Percentiles rank a stretch among this genome's conserved stretches.
Conservation (phyloP, 805 yeast species). For the Suhomyces emberorum region DNA sequence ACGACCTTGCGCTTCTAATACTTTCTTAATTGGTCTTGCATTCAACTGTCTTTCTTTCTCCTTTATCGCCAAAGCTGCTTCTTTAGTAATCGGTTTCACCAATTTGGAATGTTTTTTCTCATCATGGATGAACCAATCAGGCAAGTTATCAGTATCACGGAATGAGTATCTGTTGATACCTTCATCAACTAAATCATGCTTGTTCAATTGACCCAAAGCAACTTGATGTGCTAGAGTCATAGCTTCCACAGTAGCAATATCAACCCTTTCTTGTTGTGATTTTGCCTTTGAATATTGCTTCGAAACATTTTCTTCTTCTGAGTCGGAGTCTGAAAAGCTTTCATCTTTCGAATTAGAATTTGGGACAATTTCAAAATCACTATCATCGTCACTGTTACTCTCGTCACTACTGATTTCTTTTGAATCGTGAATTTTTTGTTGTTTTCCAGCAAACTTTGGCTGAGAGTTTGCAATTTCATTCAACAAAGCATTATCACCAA, state of each 20-base stretch:
- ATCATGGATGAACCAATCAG: conserved; percentile 96
- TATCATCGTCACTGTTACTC: conserved; percentile 37
- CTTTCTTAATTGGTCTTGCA: conserved; percentile 98
- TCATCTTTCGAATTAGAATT: conserved; percentile 21
- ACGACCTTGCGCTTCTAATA: conserved; percentile 95
- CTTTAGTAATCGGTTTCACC: conserved; percentile 91
- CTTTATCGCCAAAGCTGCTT: conserved; percentile 47
- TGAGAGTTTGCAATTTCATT: conserved; percentile 29
- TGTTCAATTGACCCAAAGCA: conserved; percentile 83
- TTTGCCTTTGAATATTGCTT: conserved; percentile 37
- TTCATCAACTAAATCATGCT: conserved; percentile 84
- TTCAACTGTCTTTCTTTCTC: conserved; percentile 59
- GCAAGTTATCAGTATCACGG: conserved; percentile 85
- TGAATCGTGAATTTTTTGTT: neutral
- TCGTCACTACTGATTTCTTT: conserved; percentile 27
- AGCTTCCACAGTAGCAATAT: conserved; percentile 88
- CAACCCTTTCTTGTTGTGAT: conserved; percentile 63
- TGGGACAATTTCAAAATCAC: conserved; percentile 45
- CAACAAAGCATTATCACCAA: conserved; percentile 49
- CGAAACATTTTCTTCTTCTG: conserved; percentile 46
- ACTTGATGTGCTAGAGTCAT: conserved; percentile 97
- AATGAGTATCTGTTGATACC: conserved; percentile 91
- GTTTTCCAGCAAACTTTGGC: conserved; percentile 9
- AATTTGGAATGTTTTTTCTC: conserved; percentile 84
- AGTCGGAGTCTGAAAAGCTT: conserved; percentile 46